These are phyloP conservation scores for Thelonectria rubi DNA, from an alignment of 2,329 filamentous ascomycete species.

Conservation along the genomic window DNA sequence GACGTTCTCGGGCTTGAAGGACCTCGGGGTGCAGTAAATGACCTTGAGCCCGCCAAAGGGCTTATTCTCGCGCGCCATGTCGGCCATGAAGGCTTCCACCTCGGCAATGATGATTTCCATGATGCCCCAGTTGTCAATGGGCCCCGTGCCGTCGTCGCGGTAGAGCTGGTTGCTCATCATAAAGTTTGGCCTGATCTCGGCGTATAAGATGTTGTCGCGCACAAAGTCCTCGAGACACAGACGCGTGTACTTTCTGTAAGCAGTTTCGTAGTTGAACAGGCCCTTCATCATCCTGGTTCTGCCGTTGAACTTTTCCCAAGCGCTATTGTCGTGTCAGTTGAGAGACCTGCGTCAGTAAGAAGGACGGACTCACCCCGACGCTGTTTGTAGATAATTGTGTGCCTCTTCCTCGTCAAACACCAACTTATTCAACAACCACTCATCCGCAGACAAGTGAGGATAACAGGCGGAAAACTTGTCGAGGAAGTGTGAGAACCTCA, in stretches of 20 bases:
- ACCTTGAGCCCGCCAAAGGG: conserved; percentile 73
- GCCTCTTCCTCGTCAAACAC: conserved; percentile 69
- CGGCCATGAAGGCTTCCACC: conserved; percentile 57
- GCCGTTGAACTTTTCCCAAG: conserved; percentile 72
- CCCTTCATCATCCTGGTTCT: conserved; percentile 78
- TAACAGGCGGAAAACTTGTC: conserved; percentile 45
- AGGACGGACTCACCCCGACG: conserved; percentile 58
- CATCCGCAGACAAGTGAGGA: conserved; percentile 45
- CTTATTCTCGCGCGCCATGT: conserved; percentile 40
- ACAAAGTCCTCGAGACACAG: conserved; percentile 69
- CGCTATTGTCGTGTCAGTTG: conserved; percentile 47
- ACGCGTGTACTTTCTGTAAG: conserved; percentile 69
- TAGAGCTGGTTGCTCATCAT: conserved; percentile 71
- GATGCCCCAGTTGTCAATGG: conserved; percentile 65
- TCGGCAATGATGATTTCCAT: conserved; percentile 68
- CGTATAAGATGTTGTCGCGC: conserved; percentile 73
- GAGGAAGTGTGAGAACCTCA: conserved; percentile 56
- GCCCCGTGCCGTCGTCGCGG: conserved; percentile 60
- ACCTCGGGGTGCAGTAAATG: conserved; percentile 75
- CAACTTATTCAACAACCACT: conserved; percentile 71
- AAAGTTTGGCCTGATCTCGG: conserved; percentile 76
- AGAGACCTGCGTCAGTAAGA: not conserved
- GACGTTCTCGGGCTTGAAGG: conserved; percentile 61
- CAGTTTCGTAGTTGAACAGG: conserved; percentile 71
- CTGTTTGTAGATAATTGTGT: conserved; percentile 60